Evolutionary conservation across 352 stramenopile genomes (phyloP), one percentile per base, ranked within the genome.

Genomic region (Phytophthora hibernalis): DNA sequence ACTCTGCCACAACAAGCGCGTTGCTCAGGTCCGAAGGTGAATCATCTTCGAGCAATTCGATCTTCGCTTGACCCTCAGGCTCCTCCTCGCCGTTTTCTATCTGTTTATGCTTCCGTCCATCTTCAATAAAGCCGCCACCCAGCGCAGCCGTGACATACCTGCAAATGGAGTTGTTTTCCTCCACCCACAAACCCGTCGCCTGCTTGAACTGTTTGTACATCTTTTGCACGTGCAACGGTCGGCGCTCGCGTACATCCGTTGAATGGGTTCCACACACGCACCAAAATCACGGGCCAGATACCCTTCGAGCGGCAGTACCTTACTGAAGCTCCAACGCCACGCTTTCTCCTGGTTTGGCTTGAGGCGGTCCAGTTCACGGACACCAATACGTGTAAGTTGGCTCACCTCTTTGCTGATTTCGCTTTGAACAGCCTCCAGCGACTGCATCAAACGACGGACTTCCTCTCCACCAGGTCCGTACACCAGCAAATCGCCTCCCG

Each of bases 171-270:
- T 70, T 93, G 67, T 95, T 95, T 70, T 95, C 87, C 43, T 93
- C 65, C 35, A 95, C 87, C 87, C 87, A 95, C 72, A 92, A 80
- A 10, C 87, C 87, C 16, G 87, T 93, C 15, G 85, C 84, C 40
- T 92, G 78, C 22, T 89, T 88, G 57, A 95, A 95, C 68, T 95
- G 83, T 71, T 92, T 89, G 67, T 90, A 92, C 80, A 95, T 87
- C 68, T 92, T 90, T 69, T 95, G 85, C 18, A 95, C 87, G 42
- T 92, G 83, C 28, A 86, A 31, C 6, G 87, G 38, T 95, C 87
- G 26, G 85, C 85, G 56, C 87, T 95, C 24, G 82, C 82, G 65
- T 95, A 91, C 72, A 96, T 94, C n/a, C 80, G 81, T 63, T 96
- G 87, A 59, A 96, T 94, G 16, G 87, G 87, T 56, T 96, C 85